Evolutionary conservation across 202 grass and related monocot species (phyloP).

Genomic region (Cymbopogon flexuosus): DNA sequence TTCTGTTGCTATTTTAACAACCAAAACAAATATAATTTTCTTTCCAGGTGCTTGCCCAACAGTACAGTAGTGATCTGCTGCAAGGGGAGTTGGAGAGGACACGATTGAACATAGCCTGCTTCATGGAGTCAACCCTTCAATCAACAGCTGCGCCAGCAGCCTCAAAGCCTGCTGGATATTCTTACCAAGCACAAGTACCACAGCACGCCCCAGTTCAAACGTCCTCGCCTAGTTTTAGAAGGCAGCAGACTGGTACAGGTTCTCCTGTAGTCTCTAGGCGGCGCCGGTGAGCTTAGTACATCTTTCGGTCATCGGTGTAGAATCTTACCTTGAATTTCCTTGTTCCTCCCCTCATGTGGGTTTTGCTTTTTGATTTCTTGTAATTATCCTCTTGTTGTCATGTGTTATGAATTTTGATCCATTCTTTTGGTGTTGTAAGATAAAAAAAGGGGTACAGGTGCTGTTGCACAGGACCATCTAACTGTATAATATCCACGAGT

Average conservation of each 20-base stretch:
- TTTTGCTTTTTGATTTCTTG: neutral
- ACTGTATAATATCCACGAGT: constrained; percentile 34
- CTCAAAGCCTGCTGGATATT: constrained; percentile 44
- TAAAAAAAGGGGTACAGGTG: constrained; percentile 33
- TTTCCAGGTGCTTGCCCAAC: constrained; percentile 66
- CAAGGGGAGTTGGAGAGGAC: constrained; percentile 87
- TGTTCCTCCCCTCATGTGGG: neutral
- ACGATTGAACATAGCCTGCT: constrained; percentile 86
- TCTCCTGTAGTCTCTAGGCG: constrained; percentile 60
- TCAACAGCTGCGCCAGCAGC: constrained; percentile 19
- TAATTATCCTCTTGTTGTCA: constrained; percentile 39
- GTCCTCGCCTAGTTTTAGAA: constrained; percentile 72
- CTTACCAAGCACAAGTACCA: constrained; percentile 43
- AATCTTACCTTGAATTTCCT: constrained; percentile 12
- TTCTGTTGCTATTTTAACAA: neutral
- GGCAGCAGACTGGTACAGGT: constrained; percentile 49
- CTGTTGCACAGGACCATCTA: constrained; percentile 6
- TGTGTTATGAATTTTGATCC: constrained; percentile 57
- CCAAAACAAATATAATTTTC: neutral
- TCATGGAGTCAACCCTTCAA: constrained; percentile 67
- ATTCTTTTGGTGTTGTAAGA: constrained; percentile 66
- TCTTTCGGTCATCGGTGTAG: constrained; percentile 2
- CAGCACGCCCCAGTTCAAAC: constrained; percentile 36
- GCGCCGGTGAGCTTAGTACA: constrained; percentile 47
- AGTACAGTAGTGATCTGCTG: constrained; percentile 72